Base-by-base conservation (phyloP, 305 asterid species). In the Galium porrigens region DNA sequence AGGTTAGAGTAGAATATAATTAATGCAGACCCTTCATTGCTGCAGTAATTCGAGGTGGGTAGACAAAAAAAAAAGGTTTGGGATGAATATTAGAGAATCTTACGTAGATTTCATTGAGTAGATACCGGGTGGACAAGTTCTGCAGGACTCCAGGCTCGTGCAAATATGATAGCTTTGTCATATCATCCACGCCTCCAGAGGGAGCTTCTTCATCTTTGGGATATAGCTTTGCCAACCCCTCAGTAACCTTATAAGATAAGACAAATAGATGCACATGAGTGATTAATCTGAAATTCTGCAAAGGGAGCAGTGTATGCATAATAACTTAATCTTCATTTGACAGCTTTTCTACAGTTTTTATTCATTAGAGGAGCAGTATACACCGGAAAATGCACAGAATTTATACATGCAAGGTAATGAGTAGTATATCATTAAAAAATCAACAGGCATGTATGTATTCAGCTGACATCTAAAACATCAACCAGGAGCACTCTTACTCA, bases 71-170 rank as follows among this genome's bases (percentile, higher is more conserved):
- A 59, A 66, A 68, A 30, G 33, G 58, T 64, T 67, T 14, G 8
- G 73, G 72, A 49, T 53, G 57, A 74, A 63, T 48, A 42, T 39
- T 25, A 52, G 32, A 41, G 55, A 65, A 69, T 80, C 84, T 78
- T 78, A 86, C 95, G 69, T 84, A 86, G 59, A 86, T 84, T 75
- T 83, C 91, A 65, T 86, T 84, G 59, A 82, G 91, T 67, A 79
- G 90, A 78, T 81, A 86, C 84, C 91, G 83, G 5, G 78, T 44
- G 52, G 91, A 78, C 75, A 86, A 72, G 79, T 86, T 84, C 74
- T 86, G 89, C 72, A 86, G 68, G 30, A 86, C 87, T 74, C 85
- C 95, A 55, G 95, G 89, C 68, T 86, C 95, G 18, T 86, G 90
- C 82, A 86, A 74, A 83, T 86, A 86, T 41, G 91, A 82, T 67